Conservation (phyloP, 78 protist genomes). For the Protostelium mycophagum region DNA sequence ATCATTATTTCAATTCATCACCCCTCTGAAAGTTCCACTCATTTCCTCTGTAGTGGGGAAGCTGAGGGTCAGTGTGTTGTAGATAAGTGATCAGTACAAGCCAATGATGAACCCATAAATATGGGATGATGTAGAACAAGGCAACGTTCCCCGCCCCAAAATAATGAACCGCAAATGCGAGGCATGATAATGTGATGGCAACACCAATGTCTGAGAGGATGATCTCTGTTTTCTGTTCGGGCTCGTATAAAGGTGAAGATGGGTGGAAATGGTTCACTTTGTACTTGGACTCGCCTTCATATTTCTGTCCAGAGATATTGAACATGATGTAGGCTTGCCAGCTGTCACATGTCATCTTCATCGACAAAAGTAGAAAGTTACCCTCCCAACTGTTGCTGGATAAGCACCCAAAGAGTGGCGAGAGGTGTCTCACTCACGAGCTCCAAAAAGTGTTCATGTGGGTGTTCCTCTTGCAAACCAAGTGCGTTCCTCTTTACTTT, state of each 20-base stretch:
- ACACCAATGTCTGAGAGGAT: slow-evolving; percentile 24
- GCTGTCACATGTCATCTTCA: slow-evolving; percentile 21
- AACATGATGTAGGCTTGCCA: slow-evolving; percentile 45
- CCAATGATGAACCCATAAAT: slow-evolving; percentile 54
- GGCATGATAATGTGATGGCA: neutral
- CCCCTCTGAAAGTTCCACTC: slow-evolving; percentile 69
- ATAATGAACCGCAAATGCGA: neutral
- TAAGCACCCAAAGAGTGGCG: neutral
- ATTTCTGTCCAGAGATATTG: slow-evolving; percentile 30
- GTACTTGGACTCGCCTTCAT: slow-evolving; percentile 7
- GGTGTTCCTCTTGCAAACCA: slow-evolving; percentile 18
- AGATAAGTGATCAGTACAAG: slow-evolving; percentile 81
- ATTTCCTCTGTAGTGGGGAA: slow-evolving; percentile 70
- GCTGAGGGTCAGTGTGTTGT: slow-evolving; percentile 79
- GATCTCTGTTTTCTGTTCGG: slow-evolving; percentile 28
- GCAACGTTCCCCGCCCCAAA: slow-evolving; percentile 14
- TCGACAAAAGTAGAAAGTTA: neutral
- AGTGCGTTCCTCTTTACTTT: neutral
- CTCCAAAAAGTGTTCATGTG: slow-evolving; percentile 20
- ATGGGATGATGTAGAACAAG: slow-evolving; percentile 26
- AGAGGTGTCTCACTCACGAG: slow-evolving; percentile 17
- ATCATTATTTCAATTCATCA: neutral
- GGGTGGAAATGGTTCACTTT: slow-evolving; percentile 26
- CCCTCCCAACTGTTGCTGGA: neutral
- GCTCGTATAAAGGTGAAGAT: slow-evolving; percentile 8